Conservation (phyloP, 2,329 filamentous ascomycete genomes). For the Diatrype stigma region DNA sequence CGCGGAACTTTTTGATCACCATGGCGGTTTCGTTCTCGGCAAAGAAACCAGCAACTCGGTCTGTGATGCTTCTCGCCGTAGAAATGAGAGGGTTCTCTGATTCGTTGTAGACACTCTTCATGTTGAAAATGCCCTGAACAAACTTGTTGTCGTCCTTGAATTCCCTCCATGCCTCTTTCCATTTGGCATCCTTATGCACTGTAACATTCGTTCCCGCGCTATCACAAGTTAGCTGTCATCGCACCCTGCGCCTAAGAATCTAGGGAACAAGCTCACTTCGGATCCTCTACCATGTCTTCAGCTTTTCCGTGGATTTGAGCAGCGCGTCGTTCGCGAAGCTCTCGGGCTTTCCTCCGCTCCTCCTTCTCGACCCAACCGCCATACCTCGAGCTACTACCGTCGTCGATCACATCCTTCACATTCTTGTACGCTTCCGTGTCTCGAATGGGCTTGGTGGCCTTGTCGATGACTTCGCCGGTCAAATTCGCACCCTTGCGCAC, state of each 20-base stretch:
- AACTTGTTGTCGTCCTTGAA: slow-evolving; percentile 88
- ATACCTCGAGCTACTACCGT: slow-evolving; percentile 92
- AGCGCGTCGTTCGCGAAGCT: slow-evolving; percentile 64
- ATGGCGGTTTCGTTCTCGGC: slow-evolving; percentile 96
- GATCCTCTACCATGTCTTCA: slow-evolving; percentile 75
- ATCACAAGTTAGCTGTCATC: slow-evolving; percentile 24
- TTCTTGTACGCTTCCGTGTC: slow-evolving; percentile 93
- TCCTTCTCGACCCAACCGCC: slow-evolving; percentile 97
- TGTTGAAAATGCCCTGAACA: slow-evolving; percentile 81
- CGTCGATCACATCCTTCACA: slow-evolving; percentile 93
- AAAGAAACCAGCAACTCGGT: slow-evolving; percentile 91
- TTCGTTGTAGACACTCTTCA: slow-evolving; percentile 87
- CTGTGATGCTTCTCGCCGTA: slow-evolving; percentile 89
- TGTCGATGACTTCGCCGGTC: slow-evolving; percentile 84
- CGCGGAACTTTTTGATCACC: slow-evolving; percentile 96
- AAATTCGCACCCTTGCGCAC: slow-evolving; percentile 80
- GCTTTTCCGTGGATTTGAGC: slow-evolving; percentile 42
- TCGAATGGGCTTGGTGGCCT: slow-evolving; percentile 88
- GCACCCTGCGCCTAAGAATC: slow-evolving; percentile 9
- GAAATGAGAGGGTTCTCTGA: slow-evolving; percentile 95
- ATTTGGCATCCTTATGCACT: slow-evolving; percentile 91
- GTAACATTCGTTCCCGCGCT: slow-evolving; percentile 94
- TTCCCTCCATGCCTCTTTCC: slow-evolving; percentile 97
- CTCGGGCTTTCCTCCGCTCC: slow-evolving; percentile 76
- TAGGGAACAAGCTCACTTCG: slow-evolving; percentile 61